phyloP scores from a whole-genome alignment of 139 green algal species.

The Closterium sp. region DNA sequence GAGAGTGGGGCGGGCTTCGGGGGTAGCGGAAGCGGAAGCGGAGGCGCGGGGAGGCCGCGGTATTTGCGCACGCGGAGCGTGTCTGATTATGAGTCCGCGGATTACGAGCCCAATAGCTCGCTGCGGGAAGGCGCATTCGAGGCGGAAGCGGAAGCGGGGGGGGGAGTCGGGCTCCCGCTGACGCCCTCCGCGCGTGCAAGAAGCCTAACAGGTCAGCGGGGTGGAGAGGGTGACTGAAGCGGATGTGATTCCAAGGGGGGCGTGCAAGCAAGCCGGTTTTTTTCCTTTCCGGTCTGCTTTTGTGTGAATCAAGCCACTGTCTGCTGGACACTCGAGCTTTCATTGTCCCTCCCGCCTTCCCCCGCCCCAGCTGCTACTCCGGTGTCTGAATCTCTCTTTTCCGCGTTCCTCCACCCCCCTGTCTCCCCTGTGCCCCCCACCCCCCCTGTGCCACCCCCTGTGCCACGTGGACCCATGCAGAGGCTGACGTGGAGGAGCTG shows the following conservation, averaged over 20 bases:
- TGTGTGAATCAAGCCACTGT: no score
- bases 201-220: background rate
- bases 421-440: no score
- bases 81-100: background rate
- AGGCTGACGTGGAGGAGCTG: slow-evolving; percentile 2
- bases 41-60: background rate
- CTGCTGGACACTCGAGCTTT: no score
- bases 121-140: no score
- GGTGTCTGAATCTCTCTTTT: no score
- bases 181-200: background rate
- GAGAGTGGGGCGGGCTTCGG: background rate
- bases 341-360: no score
- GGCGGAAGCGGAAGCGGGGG: background rate
- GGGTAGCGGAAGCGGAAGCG: background rate
- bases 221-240: background rate
- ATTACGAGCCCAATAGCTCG: background rate
- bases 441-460: no score
- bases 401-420: no score
- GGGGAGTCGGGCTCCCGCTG: background rate
- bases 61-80: slow-evolving; percentile 7
- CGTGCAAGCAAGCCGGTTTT: no score
- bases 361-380: no score
- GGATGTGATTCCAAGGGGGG: no score
- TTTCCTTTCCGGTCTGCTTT: background rate
- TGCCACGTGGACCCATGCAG: background rate